Base-by-base conservation (phyloP, 352 stramenopile genomes). In the Thalassiosira sp. region DNA sequence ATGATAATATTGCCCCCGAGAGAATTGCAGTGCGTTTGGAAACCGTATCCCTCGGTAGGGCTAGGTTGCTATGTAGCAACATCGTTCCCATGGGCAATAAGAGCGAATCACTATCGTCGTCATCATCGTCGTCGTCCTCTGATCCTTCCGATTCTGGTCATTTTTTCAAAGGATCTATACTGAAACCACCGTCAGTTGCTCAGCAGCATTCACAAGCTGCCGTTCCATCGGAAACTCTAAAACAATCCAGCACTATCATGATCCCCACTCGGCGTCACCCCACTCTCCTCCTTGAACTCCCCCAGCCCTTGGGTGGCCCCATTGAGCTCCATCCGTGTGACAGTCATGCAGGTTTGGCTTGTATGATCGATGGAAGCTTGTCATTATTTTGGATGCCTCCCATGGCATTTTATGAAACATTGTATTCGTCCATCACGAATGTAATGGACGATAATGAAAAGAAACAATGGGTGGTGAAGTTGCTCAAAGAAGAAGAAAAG, bases 281-380 rank as follows among this genome's bases (percentile, higher is more conserved):
- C 0, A 57, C 49, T 2, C 42, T 88, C 1, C 18, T 78, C 25
- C 76, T 84, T 20, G 43, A 62, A 49, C 80, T 90, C 3, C 76
- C 80, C 13, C 25, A 76, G 25, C 64, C 74, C 1, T 35, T 90
- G 3, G 80, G 77, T 40, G 76, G 61, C 22, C 81, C 76, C 8
- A 27, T 82, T 2, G 72, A 91, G 65, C 71, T 89, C 20, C 79
- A 90, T 76, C 84, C 86, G 0, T 52, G 63, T 24, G 53, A 84
- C 57, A 56, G 59, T 20, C 73, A 64, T 53, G 62, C 70, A 31
- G 86, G 84, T 64, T 59, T 89, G 5, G 80, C 75, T 15, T 79
- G 73, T 28, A 75, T 92, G 48, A 69, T 70, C 25, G 76, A 89
- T 69, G 83, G 83, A 46, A 80, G 70, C 5, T 53, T 90, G 10